Conservation (phyloP, 2,329 filamentous ascomycete species). For the Fusarium protoensiforme region DNA sequence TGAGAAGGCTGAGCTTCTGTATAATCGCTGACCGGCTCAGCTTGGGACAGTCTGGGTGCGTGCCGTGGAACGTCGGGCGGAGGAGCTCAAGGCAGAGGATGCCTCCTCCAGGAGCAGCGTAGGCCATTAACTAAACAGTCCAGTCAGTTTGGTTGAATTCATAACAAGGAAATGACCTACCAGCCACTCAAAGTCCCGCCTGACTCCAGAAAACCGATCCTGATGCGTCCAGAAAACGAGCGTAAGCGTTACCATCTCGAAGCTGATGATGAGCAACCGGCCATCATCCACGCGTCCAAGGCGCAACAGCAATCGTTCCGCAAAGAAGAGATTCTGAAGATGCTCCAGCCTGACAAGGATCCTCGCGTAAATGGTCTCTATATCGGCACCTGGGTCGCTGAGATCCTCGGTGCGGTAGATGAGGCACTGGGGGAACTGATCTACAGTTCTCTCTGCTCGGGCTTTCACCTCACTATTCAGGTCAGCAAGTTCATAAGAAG, state of each 20-base stretch:
- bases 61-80: conserved; percentile 51
- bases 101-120: conserved; percentile 60
- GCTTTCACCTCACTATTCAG: conserved; percentile 49
- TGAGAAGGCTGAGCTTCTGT: conserved; percentile 62
- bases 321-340: conserved; percentile 68
- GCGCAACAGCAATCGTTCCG: conserved; percentile 66
- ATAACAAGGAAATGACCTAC: conserved; percentile 41
- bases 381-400: conserved; percentile 43
- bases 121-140: conserved; percentile 56
- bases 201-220: conserved; percentile 55
- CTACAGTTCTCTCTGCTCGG: conserved; percentile 46
- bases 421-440: conserved; percentile 52
- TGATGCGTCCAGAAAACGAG: conserved; percentile 62
- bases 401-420: conserved; percentile 53
- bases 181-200: conserved; percentile 62
- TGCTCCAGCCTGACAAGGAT: conserved; percentile 61
- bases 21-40: conserved; percentile 61
- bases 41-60: conserved; percentile 46
- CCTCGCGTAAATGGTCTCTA: conserved; percentile 53
- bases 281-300: conserved; percentile 50
- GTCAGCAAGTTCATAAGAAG: not conserved
- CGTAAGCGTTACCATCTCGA: conserved; percentile 59
- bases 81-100: conserved; percentile 63
- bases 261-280: conserved; percentile 57
- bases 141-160: not conserved